Conservation (phyloP, 805 yeast genomes). For the Lipomyces sp. region DNA sequence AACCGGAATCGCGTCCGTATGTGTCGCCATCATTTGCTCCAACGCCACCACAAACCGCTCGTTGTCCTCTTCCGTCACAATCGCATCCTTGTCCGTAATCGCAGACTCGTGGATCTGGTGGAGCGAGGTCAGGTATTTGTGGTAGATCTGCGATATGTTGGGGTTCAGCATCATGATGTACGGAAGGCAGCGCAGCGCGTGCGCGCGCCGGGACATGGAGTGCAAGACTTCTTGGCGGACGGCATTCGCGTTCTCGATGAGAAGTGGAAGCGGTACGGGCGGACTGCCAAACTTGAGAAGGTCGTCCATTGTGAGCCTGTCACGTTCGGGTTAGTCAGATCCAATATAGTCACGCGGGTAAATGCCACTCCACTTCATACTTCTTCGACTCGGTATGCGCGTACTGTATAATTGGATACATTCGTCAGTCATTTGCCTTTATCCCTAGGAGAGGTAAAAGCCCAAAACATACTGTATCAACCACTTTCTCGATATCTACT, state of each 20-base stretch:
- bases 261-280: constrained; percentile 31
- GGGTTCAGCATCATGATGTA: constrained; percentile 86
- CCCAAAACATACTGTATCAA: no score
- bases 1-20: constrained; percentile 78
- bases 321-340: no score
- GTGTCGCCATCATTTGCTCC: constrained; percentile 62
- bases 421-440: background rate
- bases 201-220: constrained; percentile 62
- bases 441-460: no score
- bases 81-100: constrained; percentile 39
- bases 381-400: background rate
- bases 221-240: constrained; percentile 29
- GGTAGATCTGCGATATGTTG: constrained; percentile 72
- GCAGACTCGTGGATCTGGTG: constrained; percentile 46
- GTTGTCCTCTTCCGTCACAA: constrained; percentile 54
- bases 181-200: constrained; percentile 70
- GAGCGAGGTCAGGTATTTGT: constrained; percentile 62
- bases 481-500: no score
- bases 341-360: background rate
- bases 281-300: constrained; percentile 32
- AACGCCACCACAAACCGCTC: constrained; percentile 52
- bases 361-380: background rate
- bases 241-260: constrained; percentile 36
- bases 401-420: background rate
- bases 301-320: constrained; percentile 24